Percentiles rank a stretch among this genome's conserved stretches.
Evolutionary conservation across 306 rosid genomes (phyloP).

Genomic region (Citrullus amarus): DNA sequence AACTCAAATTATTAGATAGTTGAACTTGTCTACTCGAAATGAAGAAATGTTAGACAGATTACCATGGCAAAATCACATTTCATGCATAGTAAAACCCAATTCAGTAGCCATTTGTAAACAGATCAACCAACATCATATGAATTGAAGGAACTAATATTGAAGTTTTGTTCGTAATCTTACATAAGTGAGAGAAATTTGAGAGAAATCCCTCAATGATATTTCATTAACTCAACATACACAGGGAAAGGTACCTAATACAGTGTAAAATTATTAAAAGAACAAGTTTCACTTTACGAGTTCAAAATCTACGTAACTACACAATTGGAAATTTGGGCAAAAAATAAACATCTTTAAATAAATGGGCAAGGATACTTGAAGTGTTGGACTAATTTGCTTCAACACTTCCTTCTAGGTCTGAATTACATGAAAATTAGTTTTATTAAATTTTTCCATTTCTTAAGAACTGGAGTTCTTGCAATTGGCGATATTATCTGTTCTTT

Average conservation of each 20-base stretch:
- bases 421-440: background rate
- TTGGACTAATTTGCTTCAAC: background rate
- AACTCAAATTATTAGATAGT: background rate
- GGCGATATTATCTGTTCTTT: background rate
- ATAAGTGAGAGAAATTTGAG: background rate
- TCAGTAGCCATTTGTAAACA: background rate
- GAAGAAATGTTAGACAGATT: background rate
- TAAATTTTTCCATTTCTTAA: background rate
- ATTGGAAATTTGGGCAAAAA: background rate
- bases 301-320: background rate
- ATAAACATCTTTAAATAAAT: background rate
- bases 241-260: background rate
- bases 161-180: background rate
- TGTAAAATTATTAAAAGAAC: background rate
- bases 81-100: background rate
- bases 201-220: background rate
- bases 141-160: background rate
- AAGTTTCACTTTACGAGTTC: background rate
- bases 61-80: background rate
- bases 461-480: background rate
- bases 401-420: background rate
- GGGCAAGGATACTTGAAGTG: background rate
- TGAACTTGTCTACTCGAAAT: background rate
- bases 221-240: background rate
- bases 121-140: background rate